These are phyloP conservation scores for Curvularia hawaiiensis DNA, from an alignment of 2,329 filamentous ascomycete species.

Conservation along the genomic window DNA sequence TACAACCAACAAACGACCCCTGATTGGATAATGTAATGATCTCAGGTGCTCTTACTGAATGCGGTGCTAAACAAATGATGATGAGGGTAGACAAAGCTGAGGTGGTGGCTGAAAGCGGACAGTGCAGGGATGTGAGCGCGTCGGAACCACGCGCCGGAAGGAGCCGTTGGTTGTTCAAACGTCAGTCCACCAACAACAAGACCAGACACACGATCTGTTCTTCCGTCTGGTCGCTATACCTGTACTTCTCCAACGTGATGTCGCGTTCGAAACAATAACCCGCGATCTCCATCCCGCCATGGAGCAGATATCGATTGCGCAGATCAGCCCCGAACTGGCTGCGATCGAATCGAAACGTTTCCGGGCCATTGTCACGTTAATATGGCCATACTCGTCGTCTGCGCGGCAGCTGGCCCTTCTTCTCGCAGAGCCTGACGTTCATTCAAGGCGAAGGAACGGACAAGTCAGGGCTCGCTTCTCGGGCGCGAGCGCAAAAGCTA, in stretches of 20 bases:
- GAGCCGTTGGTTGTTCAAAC: conserved; percentile 13
- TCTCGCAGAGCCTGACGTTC: conserved; percentile 83
- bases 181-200: conserved; percentile 4
- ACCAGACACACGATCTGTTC: neutral
- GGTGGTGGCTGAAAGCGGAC: conserved; percentile 4
- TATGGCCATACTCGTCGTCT: conserved; percentile 89
- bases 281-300: conserved; percentile 26
- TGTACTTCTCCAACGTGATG: conserved; percentile 6
- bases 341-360: conserved; percentile 51
- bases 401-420: conserved; percentile 76
- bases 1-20: neutral
- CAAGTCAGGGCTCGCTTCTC: conserved; percentile 81
- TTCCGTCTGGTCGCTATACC: neutral
- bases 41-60: neutral
- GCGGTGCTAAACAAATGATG: neutral
- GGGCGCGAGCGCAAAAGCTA: conserved; percentile 70
- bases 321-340: conserved; percentile 40
- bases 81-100: neutral
- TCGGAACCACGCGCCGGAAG: conserved; percentile 13
- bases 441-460: conserved; percentile 74
- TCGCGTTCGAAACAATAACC: conserved; percentile 9
- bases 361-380: conserved; percentile 77
- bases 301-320: conserved; percentile 39
- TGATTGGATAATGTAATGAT: neutral
- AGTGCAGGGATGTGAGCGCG: conserved; percentile 7